phyloP scores from a whole-genome alignment of 495 filamentous ascomycete species.

The Tuber aestivum region DNA sequence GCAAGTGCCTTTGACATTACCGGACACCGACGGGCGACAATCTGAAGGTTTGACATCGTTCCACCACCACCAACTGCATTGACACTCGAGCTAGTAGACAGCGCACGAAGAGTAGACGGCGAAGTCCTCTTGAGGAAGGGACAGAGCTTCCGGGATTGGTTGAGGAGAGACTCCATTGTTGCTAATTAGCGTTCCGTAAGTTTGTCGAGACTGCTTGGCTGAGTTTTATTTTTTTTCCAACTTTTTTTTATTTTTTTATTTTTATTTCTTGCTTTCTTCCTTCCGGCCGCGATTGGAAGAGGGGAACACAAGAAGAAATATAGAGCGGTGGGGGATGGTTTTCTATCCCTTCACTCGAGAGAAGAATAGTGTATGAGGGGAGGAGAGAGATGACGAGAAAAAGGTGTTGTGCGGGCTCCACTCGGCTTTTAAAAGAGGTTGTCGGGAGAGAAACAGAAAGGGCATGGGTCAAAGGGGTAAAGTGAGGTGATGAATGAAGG shows the following conservation, averaged over 20 bases:
- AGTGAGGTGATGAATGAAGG: not conserved
- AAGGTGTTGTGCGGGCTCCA: not conserved
- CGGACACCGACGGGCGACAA: slow-evolving; percentile 88
- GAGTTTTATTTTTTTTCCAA: not conserved
- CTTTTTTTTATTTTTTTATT: not conserved
- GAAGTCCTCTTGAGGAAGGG: slow-evolving; percentile 94
- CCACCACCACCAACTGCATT: slow-evolving; percentile 77
- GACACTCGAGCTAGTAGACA: slow-evolving; percentile 68
- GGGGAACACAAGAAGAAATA: not conserved
- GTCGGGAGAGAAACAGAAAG: not conserved
- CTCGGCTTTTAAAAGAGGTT: not conserved
- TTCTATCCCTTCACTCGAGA: not conserved
- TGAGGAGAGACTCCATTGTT: slow-evolving; percentile 85
- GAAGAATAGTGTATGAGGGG: not conserved
- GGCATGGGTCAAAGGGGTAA: not conserved
- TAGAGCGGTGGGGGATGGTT: not conserved
- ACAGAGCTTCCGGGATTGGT: slow-evolving; percentile 90
- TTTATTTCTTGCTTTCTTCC: not conserved
- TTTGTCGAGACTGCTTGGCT: not conserved
- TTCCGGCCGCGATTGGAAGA: not conserved
- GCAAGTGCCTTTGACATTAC: slow-evolving; percentile 97
- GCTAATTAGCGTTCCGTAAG: not conserved
- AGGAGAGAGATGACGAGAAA: not conserved
- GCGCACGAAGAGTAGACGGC: slow-evolving; percentile 76
- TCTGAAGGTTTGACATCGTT: slow-evolving; percentile 94